phyloP scores from a whole-genome alignment of 129 eudicot species.

The Daucus carota region DNA sequence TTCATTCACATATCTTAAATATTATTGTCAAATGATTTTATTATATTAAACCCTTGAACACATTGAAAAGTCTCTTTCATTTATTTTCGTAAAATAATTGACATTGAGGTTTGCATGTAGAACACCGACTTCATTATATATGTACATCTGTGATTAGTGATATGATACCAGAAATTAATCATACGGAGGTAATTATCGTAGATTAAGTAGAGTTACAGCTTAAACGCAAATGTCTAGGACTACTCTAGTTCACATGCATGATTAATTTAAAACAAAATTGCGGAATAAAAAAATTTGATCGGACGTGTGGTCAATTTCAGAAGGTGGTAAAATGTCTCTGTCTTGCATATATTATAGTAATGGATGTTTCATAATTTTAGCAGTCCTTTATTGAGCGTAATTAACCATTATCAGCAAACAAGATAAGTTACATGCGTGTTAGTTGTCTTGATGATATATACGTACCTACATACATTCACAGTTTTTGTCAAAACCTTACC shows the following conservation, averaged over 20 bases:
- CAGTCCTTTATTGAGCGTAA: background rate
- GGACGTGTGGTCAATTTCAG: background rate
- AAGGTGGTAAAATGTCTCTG: constrained; percentile 1
- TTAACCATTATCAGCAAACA: background rate
- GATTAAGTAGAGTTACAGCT: background rate
- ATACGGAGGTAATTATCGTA: background rate
- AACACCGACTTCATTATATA: background rate
- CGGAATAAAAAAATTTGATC: background rate
- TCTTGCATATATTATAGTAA: background rate
- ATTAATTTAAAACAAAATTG: background rate
- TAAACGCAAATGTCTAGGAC: background rate
- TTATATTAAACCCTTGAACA: no score
- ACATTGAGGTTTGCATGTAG: no score
- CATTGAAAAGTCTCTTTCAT: background rate
- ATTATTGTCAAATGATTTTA: background rate
- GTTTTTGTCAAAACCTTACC: background rate
- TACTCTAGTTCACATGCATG: background rate
- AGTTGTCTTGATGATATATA: background rate
- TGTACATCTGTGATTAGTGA: background rate
- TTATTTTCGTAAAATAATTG: background rate
- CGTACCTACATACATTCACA: background rate
- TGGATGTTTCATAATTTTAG: background rate
- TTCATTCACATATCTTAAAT: background rate
- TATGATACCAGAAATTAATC: background rate
- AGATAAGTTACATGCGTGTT: background rate